Evolutionary conservation across 164 flowering plant species (phyloP).

Genomic region (Umbilicus rupestris): DNA sequence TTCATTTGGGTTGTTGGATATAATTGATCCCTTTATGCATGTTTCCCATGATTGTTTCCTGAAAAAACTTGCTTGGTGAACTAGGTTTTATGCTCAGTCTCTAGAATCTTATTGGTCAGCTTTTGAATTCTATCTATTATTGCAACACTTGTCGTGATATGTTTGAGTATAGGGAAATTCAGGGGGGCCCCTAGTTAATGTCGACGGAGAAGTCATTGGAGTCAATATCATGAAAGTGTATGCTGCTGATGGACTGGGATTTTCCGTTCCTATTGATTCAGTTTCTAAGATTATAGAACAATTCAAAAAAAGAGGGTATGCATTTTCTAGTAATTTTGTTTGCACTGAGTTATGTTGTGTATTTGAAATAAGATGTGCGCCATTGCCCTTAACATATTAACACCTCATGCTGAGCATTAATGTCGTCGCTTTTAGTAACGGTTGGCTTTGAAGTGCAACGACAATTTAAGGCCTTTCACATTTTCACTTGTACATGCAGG

Average conservation of each 20-base stretch:
- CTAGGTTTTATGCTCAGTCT: neutral
- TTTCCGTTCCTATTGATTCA: slow-evolving; percentile 81
- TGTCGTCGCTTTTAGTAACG: neutral
- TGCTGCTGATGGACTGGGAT: slow-evolving; percentile 74
- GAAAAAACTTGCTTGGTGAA: neutral
- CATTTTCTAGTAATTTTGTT: neutral
- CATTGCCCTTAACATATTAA: neutral
- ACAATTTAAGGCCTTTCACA: neutral
- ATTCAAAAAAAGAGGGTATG: slow-evolving; percentile 77
- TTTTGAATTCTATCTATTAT: neutral
- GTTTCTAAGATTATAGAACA: slow-evolving; percentile 65
- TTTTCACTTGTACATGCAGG: slow-evolving; percentile 29
- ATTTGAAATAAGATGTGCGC: neutral
- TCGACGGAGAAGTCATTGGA: slow-evolving; percentile 91
- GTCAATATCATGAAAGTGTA: slow-evolving; percentile 67
- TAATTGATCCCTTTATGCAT: neutral
- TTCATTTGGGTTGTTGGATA: neutral
- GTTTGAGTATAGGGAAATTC: slow-evolving; percentile 59
- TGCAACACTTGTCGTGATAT: neutral
- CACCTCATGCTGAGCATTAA: neutral
- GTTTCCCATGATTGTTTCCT: neutral
- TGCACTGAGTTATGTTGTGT: neutral
- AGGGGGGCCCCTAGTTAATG: slow-evolving; percentile 89
- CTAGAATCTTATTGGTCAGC: neutral
- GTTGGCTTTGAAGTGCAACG: neutral